Evolutionary conservation across 2,329 filamentous ascomycete genomes (phyloP).

Genomic region (Plenodomus tracheiphilus): DNA sequence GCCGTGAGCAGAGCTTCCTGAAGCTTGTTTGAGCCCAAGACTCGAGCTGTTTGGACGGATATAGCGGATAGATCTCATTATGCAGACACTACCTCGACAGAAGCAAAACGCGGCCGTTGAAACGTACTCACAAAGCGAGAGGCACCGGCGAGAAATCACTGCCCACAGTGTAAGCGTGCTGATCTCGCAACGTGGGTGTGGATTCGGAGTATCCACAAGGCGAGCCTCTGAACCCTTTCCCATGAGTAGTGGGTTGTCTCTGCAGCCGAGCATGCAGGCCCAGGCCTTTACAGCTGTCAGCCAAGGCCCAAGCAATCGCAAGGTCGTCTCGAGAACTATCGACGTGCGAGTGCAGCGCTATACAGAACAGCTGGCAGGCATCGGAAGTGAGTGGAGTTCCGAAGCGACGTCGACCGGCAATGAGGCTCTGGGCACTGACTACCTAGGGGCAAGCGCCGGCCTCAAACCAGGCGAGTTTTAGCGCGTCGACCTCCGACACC

Average conservation of each 20-base stretch:
- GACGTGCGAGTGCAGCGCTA: slow-evolving; percentile 7
- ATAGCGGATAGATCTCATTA: slow-evolving; percentile 8
- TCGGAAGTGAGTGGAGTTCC: slow-evolving; percentile 2
- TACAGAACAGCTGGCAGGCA: slow-evolving; percentile 1
- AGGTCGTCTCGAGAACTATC: slow-evolving; percentile 5
- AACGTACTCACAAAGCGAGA: background rate
- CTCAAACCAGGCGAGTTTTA: slow-evolving; percentile 28
- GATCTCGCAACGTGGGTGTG: background rate
- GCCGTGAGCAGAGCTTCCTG: slow-evolving; percentile 7
- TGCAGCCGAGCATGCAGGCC: slow-evolving; percentile 3
- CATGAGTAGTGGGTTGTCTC: slow-evolving; percentile 3
- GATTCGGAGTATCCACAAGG: background rate
- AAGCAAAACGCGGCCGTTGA: background rate
- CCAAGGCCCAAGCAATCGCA: slow-evolving; percentile 13
- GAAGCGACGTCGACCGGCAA: slow-evolving; percentile 3
- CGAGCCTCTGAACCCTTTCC: background rate
- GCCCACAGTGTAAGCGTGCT: background rate
- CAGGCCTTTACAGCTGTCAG: slow-evolving; percentile 21
- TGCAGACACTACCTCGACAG: background rate
- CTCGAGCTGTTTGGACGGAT: slow-evolving; percentile 33
- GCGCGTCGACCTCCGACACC: slow-evolving; percentile 25
- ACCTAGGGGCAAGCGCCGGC: slow-evolving; percentile 20
- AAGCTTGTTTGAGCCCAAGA: slow-evolving; percentile 28
- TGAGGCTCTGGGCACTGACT: slow-evolving; percentile 6
- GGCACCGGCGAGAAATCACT: background rate